Evolutionary conservation across 1,284 basidiomycete species (phyloP).

Genomic region (Leccinum ponderosum): DNA sequence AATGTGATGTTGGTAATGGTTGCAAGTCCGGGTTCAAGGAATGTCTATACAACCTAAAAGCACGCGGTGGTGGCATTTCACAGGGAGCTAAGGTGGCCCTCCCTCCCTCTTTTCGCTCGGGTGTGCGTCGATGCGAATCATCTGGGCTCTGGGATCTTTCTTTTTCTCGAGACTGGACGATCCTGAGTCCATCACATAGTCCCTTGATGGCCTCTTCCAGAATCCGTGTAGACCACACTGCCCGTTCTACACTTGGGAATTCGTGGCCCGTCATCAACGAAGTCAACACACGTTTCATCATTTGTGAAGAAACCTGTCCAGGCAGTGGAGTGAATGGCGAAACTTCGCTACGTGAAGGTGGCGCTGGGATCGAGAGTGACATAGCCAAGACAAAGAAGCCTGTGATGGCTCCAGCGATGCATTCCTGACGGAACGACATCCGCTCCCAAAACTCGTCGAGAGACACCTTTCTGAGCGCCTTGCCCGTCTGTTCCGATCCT

Average conservation of each 20-base stretch:
- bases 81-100: conserved; percentile 37
- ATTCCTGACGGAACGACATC: conserved; percentile 94
- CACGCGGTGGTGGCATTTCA: conserved; percentile 49
- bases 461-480: conserved; percentile 56
- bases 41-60: too few relatives aligned
- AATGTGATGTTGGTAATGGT: too few relatives aligned
- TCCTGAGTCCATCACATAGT: conserved; percentile 62
- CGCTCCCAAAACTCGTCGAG: conserved; percentile 91
- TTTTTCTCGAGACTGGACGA: conserved; percentile 23
- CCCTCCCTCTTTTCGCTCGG: conserved; percentile 30
- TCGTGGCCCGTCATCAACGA: conserved; percentile 74
- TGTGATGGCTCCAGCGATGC: conserved; percentile 80
- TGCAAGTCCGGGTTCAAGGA: too few relatives aligned
- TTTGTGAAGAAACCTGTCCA: conserved; percentile 62
- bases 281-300: conserved; percentile 68
- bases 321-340: conserved; percentile 51
- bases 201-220: conserved; percentile 68
- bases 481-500: conserved; percentile 33
- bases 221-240: conserved; percentile 66
- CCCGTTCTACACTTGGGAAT: conserved; percentile 68
- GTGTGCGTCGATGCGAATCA: conserved; percentile 36
- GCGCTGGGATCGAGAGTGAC: conserved; percentile 28
- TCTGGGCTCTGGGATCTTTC: conserved; percentile 13
- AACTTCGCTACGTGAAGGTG: conserved; percentile 25
- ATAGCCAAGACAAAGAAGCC: conserved; percentile 81